phyloP scores from a whole-genome alignment of 345 rosid species.

The Physaria fendleri region DNA sequence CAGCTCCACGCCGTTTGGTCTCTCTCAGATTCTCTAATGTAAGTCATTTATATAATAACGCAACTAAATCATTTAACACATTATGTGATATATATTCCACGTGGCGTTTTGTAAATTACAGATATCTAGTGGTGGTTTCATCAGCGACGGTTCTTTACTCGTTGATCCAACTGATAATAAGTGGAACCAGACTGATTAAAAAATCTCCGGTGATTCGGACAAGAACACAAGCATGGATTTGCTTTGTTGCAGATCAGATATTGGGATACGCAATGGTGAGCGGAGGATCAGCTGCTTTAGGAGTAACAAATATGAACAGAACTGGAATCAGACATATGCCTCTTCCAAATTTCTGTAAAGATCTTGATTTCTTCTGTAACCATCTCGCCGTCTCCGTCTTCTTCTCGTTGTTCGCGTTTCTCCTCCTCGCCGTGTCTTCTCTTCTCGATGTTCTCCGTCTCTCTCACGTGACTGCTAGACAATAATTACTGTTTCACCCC shows the following conservation, averaged over 20 bases:
- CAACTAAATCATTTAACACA: neutral
- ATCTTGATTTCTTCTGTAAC: slow-evolving; percentile 59
- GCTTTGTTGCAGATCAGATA: slow-evolving; percentile 71
- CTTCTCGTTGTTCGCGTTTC: slow-evolving; percentile 53
- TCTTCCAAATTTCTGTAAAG: slow-evolving; percentile 78
- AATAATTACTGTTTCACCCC: neutral
- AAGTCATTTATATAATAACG: slow-evolving; percentile 17
- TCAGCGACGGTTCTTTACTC: slow-evolving; percentile 56
- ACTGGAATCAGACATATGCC: slow-evolving; percentile 68
- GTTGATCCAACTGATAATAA: slow-evolving; percentile 44
- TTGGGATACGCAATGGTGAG: slow-evolving; percentile 62
- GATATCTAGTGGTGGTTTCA: slow-evolving; percentile 66
- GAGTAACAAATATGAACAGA: slow-evolving; percentile 73
- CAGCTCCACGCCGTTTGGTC: slow-evolving; percentile 70
- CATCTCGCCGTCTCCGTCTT: slow-evolving; percentile 62
- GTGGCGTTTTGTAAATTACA: slow-evolving; percentile 11
- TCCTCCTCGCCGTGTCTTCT: slow-evolving; percentile 55
- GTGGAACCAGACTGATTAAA: slow-evolving; percentile 40
- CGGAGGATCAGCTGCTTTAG: slow-evolving; percentile 78
- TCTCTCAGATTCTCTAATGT: slow-evolving; percentile 67
- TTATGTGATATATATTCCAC: neutral
- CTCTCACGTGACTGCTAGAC: slow-evolving; percentile 33
- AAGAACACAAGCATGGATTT: slow-evolving; percentile 64
- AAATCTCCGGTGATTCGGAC: slow-evolving; percentile 48
- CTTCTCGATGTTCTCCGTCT: slow-evolving; percentile 57